Base-by-base conservation (phyloP, 345 rosid genomes). In the Salix exigua region DNA sequence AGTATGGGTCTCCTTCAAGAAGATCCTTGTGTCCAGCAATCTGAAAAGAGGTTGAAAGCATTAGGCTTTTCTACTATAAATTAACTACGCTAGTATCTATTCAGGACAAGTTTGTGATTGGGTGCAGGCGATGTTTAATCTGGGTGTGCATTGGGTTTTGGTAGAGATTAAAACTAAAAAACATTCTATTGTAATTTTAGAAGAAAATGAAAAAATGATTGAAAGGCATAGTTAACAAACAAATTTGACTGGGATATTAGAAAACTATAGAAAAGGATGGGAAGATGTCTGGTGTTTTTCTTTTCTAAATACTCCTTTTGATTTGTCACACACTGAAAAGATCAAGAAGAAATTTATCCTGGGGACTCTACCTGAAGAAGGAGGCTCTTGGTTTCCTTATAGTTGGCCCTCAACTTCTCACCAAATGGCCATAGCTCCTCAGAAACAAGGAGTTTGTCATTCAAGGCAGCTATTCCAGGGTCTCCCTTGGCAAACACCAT, bases 401-500 rank as follows among this genome's bases (percentile, higher is more conserved):
- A 92, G 81, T 90, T 84, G 23, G 80, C 66, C 83, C 97, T 90
- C 86, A 96, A 78, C 60, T 75, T 82, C 79, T 90, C 88, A 46
- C 98, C 99, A 44, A 96, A 92, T 3, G 89, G 80, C 91, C 92
- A 88, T 17, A 96, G 75, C 14, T 94, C 97, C 75, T 87, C 51
- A 7, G 97, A 96, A 67, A 96, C 99, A 28, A 96, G 98, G 69
- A 96, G 98, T 70, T 87, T 88, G 73, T 96, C 99, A 30, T 83
- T 89, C 85, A 91, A 70, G 71, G 96, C 92, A 21, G 99, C 98
- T 10, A 96, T 96, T 37, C 93, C 93, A 0, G 96, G 98, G 83
- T 93, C 93, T 77, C 97, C 99, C 88, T 96, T 96, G 71, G 99
- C 99, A 5, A 96, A 96, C 80, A 96, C 99, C 99, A 96, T 96